Evolutionary conservation across 805 yeast genomes (phyloP), one percentile per base, ranked within the genome.

Genomic region (Candida vaughaniae): DNA sequence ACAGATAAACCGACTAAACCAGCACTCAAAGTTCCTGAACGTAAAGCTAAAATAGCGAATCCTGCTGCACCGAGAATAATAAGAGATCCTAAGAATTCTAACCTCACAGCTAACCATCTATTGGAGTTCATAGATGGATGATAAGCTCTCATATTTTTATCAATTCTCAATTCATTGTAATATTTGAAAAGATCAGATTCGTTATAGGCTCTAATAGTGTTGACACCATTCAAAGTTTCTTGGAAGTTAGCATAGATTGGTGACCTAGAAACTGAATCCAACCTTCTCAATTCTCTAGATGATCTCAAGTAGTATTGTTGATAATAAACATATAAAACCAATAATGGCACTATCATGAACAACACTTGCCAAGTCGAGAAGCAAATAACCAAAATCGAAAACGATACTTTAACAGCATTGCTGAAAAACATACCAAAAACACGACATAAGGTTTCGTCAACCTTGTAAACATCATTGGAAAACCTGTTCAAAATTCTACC

Each of bases 51-150:
- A 33, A 95, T 85, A 11, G 95, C 75, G 51, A 93, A 71, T 4
- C 87, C 84, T 2, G 98, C 86, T 5, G 98, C 82, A 29, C 86
- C 82, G 41, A 89, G 73, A 52, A 93, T 91, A 45, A 93, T 85
- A 30, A 90, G 51, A 1, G 97, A 85, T 22, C 99, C 98, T 48
- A 93, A 69, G 46, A 86, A 81, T 62, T 95, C 98, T 42, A 93
- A 73, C 55, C 99, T 77, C 8, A 88, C 95, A 7, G 98, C 96
- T 43, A 93, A 75, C 99, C 99, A 93, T 66, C 99, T 80, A 60
- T 95, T 93, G 9, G 96, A 90, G 57, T 86, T 84, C 39, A 89
- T 80, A 8, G 95, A 76, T 19, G 97, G 96, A 70, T 88, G 95
- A 54, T 78, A 88, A 0, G 98, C 98, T 51, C 85, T 75, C 84